Conservation (phyloP, 768 basidiomycete genomes). For the Fistulinella prunicolor region DNA sequence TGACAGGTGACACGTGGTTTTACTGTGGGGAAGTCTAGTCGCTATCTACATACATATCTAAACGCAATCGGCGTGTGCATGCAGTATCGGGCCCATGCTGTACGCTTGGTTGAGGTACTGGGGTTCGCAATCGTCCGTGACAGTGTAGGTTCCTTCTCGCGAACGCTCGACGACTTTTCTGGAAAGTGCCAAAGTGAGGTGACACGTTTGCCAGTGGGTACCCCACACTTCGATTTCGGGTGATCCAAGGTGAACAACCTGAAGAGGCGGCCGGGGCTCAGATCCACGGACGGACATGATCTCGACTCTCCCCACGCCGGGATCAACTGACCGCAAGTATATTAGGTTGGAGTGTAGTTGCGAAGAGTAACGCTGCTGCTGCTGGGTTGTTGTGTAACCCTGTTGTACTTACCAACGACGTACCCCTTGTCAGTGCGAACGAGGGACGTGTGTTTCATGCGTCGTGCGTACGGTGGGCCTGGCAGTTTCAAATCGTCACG, state of each 20-base stretch:
- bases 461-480: too few species aligned
- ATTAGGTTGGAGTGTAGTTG: too few species aligned
- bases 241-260: neutral
- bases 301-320: constrained; percentile 12
- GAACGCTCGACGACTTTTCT: neutral
- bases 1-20: constrained; percentile 4
- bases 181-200: constrained; percentile 1
- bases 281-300: constrained; percentile 11
- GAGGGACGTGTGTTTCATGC: constrained; percentile 1
- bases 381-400: neutral
- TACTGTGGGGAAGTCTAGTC: too few species aligned
- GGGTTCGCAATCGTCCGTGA: too few species aligned
- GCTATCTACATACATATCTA: too few species aligned
- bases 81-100: too few species aligned
- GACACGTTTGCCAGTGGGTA: constrained; percentile 4
- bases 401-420: neutral
- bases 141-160: too few species aligned
- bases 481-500: constrained; percentile 10
- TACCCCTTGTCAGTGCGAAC: too few species aligned
- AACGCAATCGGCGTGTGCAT: constrained; percentile 68
- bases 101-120: too few species aligned
- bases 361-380: too few species aligned
- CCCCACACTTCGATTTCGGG: constrained; percentile 20
- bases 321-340: constrained; percentile 5
- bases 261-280: constrained; percentile 17